These are phyloP conservation scores for Vigna angularis DNA, from an alignment of 306 rosid genomes.

Conservation along the genomic window DNA sequence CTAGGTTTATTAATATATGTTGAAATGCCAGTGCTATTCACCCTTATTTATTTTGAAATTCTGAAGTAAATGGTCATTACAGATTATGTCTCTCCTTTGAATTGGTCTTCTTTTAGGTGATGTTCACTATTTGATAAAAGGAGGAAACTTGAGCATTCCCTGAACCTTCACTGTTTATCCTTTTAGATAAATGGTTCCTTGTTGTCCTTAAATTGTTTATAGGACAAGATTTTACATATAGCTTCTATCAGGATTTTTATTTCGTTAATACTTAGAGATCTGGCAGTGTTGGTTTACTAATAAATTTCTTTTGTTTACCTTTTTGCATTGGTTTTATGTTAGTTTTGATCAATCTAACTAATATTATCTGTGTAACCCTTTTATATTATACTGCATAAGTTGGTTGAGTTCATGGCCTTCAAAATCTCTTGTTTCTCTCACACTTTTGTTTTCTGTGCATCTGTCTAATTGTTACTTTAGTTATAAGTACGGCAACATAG, in stretches of 20 bases:
- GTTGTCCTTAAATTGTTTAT: conserved; percentile 1
- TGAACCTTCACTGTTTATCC: background rate
- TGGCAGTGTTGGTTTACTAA: background rate
- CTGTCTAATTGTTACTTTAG: background rate
- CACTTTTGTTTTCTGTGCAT: background rate
- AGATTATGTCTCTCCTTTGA: background rate
- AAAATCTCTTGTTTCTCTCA: background rate
- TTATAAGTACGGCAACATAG: conserved; percentile 3
- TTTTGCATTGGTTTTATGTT: background rate
- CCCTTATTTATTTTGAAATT: conserved; percentile 3
- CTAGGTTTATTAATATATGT: background rate
- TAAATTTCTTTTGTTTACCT: background rate
- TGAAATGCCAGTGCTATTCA: conserved; percentile 10
- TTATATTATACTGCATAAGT: background rate
- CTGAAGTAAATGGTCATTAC: background rate
- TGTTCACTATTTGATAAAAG: background rate
- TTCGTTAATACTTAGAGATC: background rate
- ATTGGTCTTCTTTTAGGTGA: conserved; percentile 3
- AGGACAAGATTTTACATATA: background rate
- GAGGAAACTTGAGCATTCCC: background rate
- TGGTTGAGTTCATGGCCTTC: background rate
- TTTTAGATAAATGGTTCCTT: background rate
- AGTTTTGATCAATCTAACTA: background rate
- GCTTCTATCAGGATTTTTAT: background rate
- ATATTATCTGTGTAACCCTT: conserved; percentile 2